Evolutionary conservation across 169 alveolate species (phyloP).

Genomic region (Eimeria praecox): DNA sequence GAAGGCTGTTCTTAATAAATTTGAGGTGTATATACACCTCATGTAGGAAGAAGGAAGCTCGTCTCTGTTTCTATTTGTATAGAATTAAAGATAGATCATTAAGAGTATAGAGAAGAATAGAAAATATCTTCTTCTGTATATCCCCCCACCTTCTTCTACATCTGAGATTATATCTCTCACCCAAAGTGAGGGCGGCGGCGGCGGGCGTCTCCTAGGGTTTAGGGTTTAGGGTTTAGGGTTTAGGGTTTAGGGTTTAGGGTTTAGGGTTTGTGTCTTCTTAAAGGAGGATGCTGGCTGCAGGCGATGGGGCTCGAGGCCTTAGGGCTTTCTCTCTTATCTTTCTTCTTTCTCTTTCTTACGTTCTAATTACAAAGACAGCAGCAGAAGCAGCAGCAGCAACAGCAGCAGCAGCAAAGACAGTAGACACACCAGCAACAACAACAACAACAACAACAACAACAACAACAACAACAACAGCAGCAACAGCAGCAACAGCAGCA

Average conservation of each 20-base stretch:
- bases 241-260: constrained; percentile 17
- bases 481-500: neutral
- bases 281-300: neutral
- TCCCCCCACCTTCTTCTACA: too few relatives aligned
- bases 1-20: neutral
- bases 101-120: neutral
- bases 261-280: neutral
- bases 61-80: neutral
- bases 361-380: neutral
- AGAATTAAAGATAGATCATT: neutral
- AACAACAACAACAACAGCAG: neutral
- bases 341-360: neutral
- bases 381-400: neutral
- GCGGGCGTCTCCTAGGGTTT: constrained; percentile 7
- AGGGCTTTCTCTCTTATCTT: neutral
- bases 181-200: neutral
- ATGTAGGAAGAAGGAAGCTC: neutral
- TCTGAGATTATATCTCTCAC: too few relatives aligned
- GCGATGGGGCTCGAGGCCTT: neutral
- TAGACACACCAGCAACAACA: neutral
- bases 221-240: constrained; percentile 28
- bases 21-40: neutral
- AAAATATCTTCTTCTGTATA: too few relatives aligned
- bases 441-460: neutral
- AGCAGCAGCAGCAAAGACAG: neutral